A percentile compares a stretch with the other conserved stretches of the same genome.
Conservation (phyloP, 208 protist species). For the Acanthamoeba sp. region DNA sequence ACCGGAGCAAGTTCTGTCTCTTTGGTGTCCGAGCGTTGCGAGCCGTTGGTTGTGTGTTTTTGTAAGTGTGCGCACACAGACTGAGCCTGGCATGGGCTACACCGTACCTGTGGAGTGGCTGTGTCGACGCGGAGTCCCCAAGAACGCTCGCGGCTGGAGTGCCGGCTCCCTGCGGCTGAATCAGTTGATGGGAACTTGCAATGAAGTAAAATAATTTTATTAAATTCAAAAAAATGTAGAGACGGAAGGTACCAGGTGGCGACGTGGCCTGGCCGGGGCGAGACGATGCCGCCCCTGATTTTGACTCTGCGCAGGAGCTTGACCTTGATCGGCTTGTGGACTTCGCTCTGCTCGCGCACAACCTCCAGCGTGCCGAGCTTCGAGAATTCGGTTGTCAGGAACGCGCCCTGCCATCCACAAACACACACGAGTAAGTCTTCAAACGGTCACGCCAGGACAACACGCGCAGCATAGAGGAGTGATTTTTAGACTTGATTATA, state of each 20-base stretch:
- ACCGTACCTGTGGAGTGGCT: slow-evolving; percentile 25
- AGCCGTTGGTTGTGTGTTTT: background rate
- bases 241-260: background rate
- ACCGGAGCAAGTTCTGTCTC: background rate
- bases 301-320: slow-evolving; percentile 17
- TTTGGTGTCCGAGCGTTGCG: background rate
- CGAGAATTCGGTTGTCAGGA: slow-evolving; percentile 32
- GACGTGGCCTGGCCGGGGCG: slow-evolving; percentile 8
- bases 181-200: too few species aligned
- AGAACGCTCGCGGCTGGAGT: background rate
- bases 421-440: background rate
- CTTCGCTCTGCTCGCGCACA: background rate
- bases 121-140: background rate
- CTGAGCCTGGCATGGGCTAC: too few species aligned
- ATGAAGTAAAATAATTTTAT: background rate
- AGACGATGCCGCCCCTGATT: background rate
- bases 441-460: background rate
- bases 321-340: background rate
- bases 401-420: background rate
- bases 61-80: too few species aligned
- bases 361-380: background rate
- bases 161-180: background rate
- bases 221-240: background rate
- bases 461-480: background rate
- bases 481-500: too few species aligned